These are phyloP conservation scores for Berberis thunbergii DNA, from an alignment of 164 flowering plant genomes.

Conservation along the genomic window DNA sequence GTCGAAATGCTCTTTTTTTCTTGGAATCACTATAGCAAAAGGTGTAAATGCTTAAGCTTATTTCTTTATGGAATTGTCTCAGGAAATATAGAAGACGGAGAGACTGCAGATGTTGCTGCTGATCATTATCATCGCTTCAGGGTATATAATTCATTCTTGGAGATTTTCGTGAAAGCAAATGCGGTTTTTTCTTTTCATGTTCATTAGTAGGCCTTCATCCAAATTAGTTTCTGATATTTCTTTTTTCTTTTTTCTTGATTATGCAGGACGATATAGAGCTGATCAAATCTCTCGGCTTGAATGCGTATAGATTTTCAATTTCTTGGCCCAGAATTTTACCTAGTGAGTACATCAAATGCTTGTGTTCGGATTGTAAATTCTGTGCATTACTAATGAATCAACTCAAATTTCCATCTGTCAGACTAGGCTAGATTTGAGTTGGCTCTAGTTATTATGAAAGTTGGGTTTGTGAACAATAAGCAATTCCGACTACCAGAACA, in stretches of 20 bases:
- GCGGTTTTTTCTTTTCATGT: no score
- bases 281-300: conserved; percentile 30
- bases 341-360: background rate
- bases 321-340: conserved; percentile 30
- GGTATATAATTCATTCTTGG: background rate
- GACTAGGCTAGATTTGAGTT: no score
- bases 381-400: background rate
- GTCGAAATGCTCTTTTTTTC: background rate
- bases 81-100: conserved; percentile 13
- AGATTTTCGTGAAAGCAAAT: no score
- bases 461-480: no score
- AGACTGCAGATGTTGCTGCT: conserved; percentile 26
- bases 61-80: background rate
- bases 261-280: conserved; percentile 34
- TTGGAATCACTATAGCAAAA: no score
- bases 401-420: background rate
- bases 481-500: no score
- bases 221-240: no score
- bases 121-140: conserved; percentile 20
- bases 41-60: background rate
- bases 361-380: background rate
- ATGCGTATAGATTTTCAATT: conserved; percentile 34
- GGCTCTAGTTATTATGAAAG: no score
- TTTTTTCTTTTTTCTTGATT: no score
- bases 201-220: no score